Evolutionary conservation across 257 asterid genomes (phyloP).

Genomic region (Leptodermis oblonga): DNA sequence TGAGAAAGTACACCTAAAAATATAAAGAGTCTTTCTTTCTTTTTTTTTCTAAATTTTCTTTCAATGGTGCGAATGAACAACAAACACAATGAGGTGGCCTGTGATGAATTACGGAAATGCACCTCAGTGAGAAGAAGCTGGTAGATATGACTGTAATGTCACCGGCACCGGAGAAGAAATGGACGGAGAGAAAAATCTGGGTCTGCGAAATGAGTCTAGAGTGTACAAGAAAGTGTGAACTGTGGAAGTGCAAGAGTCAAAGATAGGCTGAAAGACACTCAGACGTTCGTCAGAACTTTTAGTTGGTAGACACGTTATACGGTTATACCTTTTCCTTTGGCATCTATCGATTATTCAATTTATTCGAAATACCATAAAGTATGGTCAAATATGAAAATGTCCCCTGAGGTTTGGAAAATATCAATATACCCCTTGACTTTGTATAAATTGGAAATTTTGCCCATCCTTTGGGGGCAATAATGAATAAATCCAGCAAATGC

Average conservation of each 20-base stretch:
- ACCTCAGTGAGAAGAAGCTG: not conserved
- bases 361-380: too few species aligned
- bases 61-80: not conserved
- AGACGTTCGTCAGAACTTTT: too few species aligned
- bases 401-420: too few species aligned
- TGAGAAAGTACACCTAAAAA: not conserved
- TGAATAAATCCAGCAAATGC: too few species aligned
- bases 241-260: constrained; percentile 8
- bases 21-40: not conserved
- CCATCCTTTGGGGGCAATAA: too few species aligned
- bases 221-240: constrained; percentile 1
- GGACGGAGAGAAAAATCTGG: not conserved
- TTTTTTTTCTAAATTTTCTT: too few species aligned
- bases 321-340: too few species aligned
- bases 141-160: not conserved
- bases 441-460: too few species aligned
- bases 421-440: too few species aligned
- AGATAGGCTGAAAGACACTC: not conserved
- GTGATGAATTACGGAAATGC: constrained; percentile 1
- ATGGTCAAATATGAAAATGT: too few species aligned
- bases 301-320: too few species aligned
- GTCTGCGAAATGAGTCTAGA: not conserved
- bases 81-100: not conserved
- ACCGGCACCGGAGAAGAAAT: constrained; percentile 21
- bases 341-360: too few species aligned